These are phyloP conservation scores for Sindora glabra DNA, from an alignment of 306 rosid genomes.

Conservation along the genomic window DNA sequence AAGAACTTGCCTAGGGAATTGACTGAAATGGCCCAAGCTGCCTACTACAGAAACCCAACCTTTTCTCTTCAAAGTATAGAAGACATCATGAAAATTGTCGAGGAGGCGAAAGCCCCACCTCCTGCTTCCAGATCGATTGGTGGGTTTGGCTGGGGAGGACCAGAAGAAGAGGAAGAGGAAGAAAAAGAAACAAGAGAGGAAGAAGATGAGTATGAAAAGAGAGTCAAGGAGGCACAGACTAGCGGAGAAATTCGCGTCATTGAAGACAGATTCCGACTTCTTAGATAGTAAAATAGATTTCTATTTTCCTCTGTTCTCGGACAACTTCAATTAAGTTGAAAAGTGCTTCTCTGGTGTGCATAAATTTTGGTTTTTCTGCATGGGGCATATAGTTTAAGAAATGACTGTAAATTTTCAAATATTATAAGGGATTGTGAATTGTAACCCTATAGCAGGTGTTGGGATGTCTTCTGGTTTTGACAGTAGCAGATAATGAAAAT, in stretches of 20 bases:
- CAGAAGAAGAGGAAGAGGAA: conserved; percentile 34
- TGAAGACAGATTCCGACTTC: conserved; percentile 11
- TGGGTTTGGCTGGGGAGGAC: conserved; percentile 75
- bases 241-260: conserved; percentile 54
- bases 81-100: conserved; percentile 73
- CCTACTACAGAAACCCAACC: conserved; percentile 67
- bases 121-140: conserved; percentile 45
- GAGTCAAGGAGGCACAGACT: conserved; percentile 68
- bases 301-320: conserved; percentile 31
- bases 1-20: conserved; percentile 84
- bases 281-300: conserved; percentile 27
- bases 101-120: conserved; percentile 59
- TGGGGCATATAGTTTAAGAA: conserved; percentile 28
- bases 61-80: conserved; percentile 61
- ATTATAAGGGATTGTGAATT: conserved; percentile 18
- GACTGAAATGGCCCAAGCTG: conserved; percentile 66
- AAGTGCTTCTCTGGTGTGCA: conserved; percentile 27
- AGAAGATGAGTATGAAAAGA: conserved; percentile 68
- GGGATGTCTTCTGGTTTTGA: conserved; percentile 16
- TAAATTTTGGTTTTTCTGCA: conserved; percentile 32
- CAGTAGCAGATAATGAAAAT: background rate
- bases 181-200: conserved; percentile 31
- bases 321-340: conserved; percentile 8
- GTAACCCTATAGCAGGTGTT: conserved; percentile 7
- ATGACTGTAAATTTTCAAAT: conserved; percentile 26